Evolutionary conservation across 73 alveolate species (phyloP).

Genomic region (Paramecium octaurelia): DNA sequence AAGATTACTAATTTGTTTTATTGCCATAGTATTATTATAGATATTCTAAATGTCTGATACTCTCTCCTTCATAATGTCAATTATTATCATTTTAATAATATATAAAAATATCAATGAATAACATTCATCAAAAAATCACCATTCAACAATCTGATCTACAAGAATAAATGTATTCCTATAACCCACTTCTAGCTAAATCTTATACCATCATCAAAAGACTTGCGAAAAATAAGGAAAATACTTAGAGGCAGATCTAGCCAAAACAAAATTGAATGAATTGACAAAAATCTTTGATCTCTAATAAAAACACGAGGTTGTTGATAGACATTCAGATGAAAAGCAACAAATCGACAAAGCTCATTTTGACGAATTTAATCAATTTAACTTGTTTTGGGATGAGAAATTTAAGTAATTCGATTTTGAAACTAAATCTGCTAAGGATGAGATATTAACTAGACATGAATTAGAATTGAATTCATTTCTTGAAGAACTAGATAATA

Average conservation of each 20-base stretch:
- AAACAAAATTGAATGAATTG: slow-evolving; percentile 28
- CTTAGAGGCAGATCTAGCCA: slow-evolving; percentile 57
- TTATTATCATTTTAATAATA: not conserved
- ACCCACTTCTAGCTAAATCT: not conserved
- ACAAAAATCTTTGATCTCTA: slow-evolving; percentile 6
- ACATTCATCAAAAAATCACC: not conserved
- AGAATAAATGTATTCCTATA: not conserved
- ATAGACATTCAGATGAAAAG: slow-evolving; percentile 49
- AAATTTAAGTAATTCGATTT: slow-evolving; percentile 44
- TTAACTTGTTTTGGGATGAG: slow-evolving; percentile 60
- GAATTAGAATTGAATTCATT: slow-evolving; percentile 25
- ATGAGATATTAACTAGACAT: slow-evolving; percentile 48
- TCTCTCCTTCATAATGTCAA: slow-evolving; percentile 35
- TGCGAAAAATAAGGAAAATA: slow-evolving; percentile 57
- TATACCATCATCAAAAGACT: slow-evolving; percentile 42
- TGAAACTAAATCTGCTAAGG: slow-evolving; percentile 31
- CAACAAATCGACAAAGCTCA: slow-evolving; percentile 53
- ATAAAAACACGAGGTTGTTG: slow-evolving; percentile 19
- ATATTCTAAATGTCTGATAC: not conserved
- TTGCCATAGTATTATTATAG: not conserved
- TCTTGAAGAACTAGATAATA: slow-evolving; percentile 44
- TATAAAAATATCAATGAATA: not conserved
- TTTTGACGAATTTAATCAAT: slow-evolving; percentile 58
- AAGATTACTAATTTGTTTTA: slow-evolving; percentile 2
- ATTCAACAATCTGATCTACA: not conserved